These are phyloP conservation scores for Escallonia rubra DNA, from an alignment of 129 eudicot genomes.

Conservation along the genomic window DNA sequence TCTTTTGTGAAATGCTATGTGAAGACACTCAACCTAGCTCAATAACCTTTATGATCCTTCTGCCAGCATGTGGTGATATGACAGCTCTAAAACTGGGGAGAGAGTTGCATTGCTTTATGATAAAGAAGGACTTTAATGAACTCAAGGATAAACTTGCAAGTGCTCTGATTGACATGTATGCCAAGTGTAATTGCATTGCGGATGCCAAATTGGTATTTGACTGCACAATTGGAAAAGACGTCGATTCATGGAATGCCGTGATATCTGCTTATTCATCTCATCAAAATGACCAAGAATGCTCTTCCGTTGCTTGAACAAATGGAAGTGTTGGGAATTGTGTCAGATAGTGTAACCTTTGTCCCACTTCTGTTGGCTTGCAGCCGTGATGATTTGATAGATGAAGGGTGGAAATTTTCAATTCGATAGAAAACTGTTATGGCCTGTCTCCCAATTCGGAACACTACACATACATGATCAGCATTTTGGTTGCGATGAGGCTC, in stretches of 20 bases:
- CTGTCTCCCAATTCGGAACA: not conserved
- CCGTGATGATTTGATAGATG: not conserved
- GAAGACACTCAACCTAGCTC: slow-evolving; percentile 18
- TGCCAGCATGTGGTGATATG: slow-evolving; percentile 3
- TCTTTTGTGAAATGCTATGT: slow-evolving; percentile 12
- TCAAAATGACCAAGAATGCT: not conserved
- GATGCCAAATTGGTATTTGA: slow-evolving; percentile 22
- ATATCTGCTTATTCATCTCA: not conserved
- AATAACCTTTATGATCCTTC: slow-evolving; percentile 19
- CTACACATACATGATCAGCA: not conserved
- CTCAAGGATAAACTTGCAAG: not conserved
- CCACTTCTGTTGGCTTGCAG: not conserved
- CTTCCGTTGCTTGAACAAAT: not conserved
- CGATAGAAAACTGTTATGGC: not conserved
- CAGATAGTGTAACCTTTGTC: not conserved
- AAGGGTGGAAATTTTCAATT: slow-evolving; percentile 4
- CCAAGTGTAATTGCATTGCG: slow-evolving; percentile 17
- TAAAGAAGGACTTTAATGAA: not conserved
- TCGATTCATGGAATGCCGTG: slow-evolving; percentile 11
- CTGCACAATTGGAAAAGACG: slow-evolving; percentile 4
- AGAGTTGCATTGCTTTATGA: not conserved
- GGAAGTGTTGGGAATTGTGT: not conserved
- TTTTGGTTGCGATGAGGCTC: not conserved
- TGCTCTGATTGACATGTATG: slow-evolving; percentile 27
- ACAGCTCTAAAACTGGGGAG: not conserved